These are phyloP conservation scores for Paxillus involutus DNA, from an alignment of 768 basidiomycete genomes.

Conservation along the genomic window DNA sequence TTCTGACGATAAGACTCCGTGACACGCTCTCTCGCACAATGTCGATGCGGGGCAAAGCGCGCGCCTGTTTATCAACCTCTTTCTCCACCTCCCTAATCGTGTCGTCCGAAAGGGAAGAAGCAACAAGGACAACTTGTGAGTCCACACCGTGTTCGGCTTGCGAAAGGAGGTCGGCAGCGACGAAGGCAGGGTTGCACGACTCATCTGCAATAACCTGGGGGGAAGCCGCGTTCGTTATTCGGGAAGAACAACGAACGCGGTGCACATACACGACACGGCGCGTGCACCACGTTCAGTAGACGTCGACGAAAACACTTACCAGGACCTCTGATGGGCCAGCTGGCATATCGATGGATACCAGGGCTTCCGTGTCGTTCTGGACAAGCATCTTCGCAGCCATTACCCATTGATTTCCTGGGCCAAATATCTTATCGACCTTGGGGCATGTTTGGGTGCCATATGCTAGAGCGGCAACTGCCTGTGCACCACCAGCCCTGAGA, in stretches of 20 bases:
- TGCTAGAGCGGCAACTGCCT: slow-evolving; percentile 94
- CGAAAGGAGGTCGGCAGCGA: slow-evolving; percentile 94
- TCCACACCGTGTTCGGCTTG: slow-evolving; percentile 99
- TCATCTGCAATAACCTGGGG: slow-evolving; percentile 89
- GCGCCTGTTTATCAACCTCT: slow-evolving; percentile 86
- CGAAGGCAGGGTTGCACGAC: slow-evolving; percentile 82
- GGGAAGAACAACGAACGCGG: slow-evolving; percentile 39
- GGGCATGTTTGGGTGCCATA: slow-evolving; percentile 95
- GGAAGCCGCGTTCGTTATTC: slow-evolving; percentile 31
- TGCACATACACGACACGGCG: slow-evolving; percentile 40
- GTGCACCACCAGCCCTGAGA: slow-evolving; percentile 93
- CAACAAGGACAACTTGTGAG: slow-evolving; percentile 95
- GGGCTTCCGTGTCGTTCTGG: slow-evolving; percentile 95
- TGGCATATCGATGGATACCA: slow-evolving; percentile 98
- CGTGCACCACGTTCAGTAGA: slow-evolving; percentile 59
- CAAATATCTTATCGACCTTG: slow-evolving; percentile 99
- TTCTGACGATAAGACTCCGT: slow-evolving; percentile 88
- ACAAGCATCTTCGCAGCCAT: slow-evolving; percentile 99
- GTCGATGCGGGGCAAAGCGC: slow-evolving; percentile 80
- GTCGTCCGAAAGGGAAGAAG: slow-evolving; percentile 62
- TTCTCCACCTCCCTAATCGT: slow-evolving; percentile 74
- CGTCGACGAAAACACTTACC: slow-evolving; percentile 41
- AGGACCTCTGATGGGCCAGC: slow-evolving; percentile 97
- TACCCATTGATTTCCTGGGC: slow-evolving; percentile 99
- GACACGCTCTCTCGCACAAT: slow-evolving; percentile 88